Conservation (phyloP, 2,329 filamentous ascomycete genomes). For the Trematosphaeria pertusa region DNA sequence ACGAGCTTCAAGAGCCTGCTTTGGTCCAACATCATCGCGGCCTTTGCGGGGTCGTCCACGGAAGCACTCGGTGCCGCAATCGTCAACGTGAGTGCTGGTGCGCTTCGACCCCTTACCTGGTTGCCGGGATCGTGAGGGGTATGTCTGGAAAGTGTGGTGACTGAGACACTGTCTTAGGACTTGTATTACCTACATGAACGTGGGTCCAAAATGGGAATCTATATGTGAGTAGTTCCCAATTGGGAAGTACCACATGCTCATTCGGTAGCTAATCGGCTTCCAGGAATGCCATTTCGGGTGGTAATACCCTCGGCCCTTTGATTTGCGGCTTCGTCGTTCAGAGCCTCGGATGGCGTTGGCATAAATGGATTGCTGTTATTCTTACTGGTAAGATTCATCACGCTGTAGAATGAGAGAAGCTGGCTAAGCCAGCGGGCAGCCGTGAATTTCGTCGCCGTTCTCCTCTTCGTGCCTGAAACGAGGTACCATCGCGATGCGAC, state of each 20-base stretch:
- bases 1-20: conserved; percentile 51
- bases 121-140: conserved; percentile 7
- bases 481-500: conserved; percentile 38
- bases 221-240: conserved; percentile 31
- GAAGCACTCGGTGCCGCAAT: conserved; percentile 54
- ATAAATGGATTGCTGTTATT: conserved; percentile 45
- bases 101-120: conserved; percentile 10
- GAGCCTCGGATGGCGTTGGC: conserved; percentile 46
- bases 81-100: conserved; percentile 36
- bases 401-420: no score
- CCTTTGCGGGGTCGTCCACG: conserved; percentile 54
- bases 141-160: conserved; percentile 17
- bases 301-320: conserved; percentile 49
- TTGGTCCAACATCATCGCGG: conserved; percentile 55
- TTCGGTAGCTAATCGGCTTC: background rate
- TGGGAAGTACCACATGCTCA: background rate
- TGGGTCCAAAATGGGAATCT: conserved; percentile 45
- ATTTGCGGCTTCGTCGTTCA: conserved; percentile 49
- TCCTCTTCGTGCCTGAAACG: conserved; percentile 49
- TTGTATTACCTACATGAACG: conserved; percentile 44
- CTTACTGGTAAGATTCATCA: conserved; percentile 19
- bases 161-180: conserved; percentile 31
- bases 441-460: conserved; percentile 45
- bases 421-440: no score
- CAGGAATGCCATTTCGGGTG: conserved; percentile 44